Conservation (phyloP, 805 yeast species). For the Kodamaea kakaduensis region DNA sequence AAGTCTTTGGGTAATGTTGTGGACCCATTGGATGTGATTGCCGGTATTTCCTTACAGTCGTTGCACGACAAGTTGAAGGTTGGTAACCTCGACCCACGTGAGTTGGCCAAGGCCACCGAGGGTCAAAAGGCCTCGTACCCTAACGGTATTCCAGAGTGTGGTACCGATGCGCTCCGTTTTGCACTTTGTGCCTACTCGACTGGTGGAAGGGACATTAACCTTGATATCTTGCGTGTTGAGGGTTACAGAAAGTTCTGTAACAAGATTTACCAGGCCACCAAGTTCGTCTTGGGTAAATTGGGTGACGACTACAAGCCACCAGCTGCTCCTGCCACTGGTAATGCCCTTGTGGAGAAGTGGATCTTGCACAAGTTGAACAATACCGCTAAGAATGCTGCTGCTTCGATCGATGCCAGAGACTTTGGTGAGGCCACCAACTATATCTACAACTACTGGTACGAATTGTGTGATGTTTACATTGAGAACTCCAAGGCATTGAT, state of each 20-base stretch:
- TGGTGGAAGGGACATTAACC: constrained; percentile 97
- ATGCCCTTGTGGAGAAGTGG: constrained; percentile 95
- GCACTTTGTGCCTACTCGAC: constrained; percentile 98
- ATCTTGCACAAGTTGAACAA: constrained; percentile 79
- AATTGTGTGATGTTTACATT: constrained; percentile 95
- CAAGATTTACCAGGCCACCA: constrained; percentile 98
- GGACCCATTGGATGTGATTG: constrained; percentile 92
- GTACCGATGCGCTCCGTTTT: constrained; percentile 97
- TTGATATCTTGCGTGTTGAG: constrained; percentile 93
- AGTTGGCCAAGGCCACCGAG: constrained; percentile 76
- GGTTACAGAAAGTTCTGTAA: constrained; percentile 99
- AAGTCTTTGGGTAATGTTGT: constrained; percentile 95
- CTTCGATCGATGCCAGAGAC: constrained; percentile 75
- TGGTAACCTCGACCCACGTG: constrained; percentile 90
- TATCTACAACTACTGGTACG: constrained; percentile 93
- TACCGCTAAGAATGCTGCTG: constrained; percentile 61
- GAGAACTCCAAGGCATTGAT: constrained; percentile 94
- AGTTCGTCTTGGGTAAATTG: constrained; percentile 88
- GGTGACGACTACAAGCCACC: constrained; percentile 89
- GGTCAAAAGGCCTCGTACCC: constrained; percentile 93
- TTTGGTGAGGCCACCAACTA: constrained; percentile 84
- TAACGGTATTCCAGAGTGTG: constrained; percentile 97
- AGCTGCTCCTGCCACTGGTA: constrained; percentile 55
- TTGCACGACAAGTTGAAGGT: constrained; percentile 70
- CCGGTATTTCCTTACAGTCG: constrained; percentile 76